Evolutionary conservation across 2,329 filamentous ascomycete species (phyloP), one percentile per base, ranked within the genome.

Genomic region (Fusarium sp.): DNA sequence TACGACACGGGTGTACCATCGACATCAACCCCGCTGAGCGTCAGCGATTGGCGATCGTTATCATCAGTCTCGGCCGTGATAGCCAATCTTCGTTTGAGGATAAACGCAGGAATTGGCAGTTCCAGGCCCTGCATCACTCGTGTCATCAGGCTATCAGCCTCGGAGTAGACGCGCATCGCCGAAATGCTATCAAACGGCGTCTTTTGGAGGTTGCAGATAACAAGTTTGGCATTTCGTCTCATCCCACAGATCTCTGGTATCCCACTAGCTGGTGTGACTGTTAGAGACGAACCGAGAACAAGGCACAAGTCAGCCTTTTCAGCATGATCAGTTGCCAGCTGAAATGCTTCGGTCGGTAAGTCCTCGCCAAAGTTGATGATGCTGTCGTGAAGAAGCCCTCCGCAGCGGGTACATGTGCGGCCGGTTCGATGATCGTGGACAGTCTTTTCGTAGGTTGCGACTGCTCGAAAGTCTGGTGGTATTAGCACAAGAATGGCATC

Each of bases 391-490:
- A 87, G 80, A 4, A 67, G 66, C 0, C 83, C 84, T 3, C 75
- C 78, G 56, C 85, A 87, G 1, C 74, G 55, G 0, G 79, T 77
- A 67, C 85, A 87, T 46, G 84, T 85, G 7, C 85, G 82, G 0
- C 84, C 84, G 1, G 85, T 87, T 38, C 85, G 83, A 65, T 87
- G 85, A 62, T 87, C 85, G 33, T 80, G 80, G 5, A 84, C 81
- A 0, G 82, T 79, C 24, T 82, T 84, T 36, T 85, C 80, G 55
- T 87, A 85, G 0, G 79, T 82, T 1, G 84, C 82, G 3, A 85
- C 84, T 1, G 85, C 84, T 16, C 83, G 82, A 66, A 86, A 86
- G 58, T 86, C 84, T 55, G 1, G 1, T 0, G 2, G 0, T 0
- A 2, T 71, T 5, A 73, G 70, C 5, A 10, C 6, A 2, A 6